phyloP scores from a whole-genome alignment of 768 basidiomycete species.

The Agaricus blazei region DNA sequence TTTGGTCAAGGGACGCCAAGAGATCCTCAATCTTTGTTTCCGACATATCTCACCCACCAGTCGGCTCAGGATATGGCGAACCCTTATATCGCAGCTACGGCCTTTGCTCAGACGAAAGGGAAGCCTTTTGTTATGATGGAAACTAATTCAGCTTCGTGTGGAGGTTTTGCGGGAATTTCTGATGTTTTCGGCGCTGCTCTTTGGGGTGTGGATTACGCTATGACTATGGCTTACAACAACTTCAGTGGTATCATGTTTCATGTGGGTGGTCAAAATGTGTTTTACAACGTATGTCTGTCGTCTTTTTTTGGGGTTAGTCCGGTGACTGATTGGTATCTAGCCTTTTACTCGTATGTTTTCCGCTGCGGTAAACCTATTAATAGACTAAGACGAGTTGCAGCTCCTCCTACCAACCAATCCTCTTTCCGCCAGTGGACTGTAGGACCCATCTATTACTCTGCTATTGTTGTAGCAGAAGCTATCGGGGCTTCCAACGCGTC shows the following conservation, averaged over 20 bases:
- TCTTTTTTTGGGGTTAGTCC: no score
- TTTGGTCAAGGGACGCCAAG: constrained; percentile 37
- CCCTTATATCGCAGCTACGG: constrained; percentile 47
- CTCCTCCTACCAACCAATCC: constrained; percentile 53
- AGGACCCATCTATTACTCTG: constrained; percentile 72
- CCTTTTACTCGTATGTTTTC: constrained; percentile 30
- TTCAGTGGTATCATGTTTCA: constrained; percentile 48
- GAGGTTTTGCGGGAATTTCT: constrained; percentile 59
- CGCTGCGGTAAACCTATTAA: no score
- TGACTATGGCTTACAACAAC: constrained; percentile 53
- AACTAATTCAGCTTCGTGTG: constrained; percentile 66
- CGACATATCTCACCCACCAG: constrained; percentile 57
- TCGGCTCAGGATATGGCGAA: constrained; percentile 43
- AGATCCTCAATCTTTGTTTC: constrained; percentile 45
- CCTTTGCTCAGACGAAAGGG: constrained; percentile 32
- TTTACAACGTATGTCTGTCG: constrained; percentile 50
- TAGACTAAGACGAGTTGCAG: constrained; percentile 20
- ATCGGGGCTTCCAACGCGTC: constrained; percentile 57
- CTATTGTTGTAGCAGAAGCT: constrained; percentile 64
- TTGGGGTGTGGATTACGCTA: constrained; percentile 58
- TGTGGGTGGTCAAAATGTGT: constrained; percentile 59
- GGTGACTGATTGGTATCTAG: no score
- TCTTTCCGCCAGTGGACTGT: constrained; percentile 68
- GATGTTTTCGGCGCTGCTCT: constrained; percentile 60
- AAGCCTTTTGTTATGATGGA: constrained; percentile 63